Conservation (phyloP, 2,329 filamentous ascomycete species). For the Rhynchosporium graminicola region DNA sequence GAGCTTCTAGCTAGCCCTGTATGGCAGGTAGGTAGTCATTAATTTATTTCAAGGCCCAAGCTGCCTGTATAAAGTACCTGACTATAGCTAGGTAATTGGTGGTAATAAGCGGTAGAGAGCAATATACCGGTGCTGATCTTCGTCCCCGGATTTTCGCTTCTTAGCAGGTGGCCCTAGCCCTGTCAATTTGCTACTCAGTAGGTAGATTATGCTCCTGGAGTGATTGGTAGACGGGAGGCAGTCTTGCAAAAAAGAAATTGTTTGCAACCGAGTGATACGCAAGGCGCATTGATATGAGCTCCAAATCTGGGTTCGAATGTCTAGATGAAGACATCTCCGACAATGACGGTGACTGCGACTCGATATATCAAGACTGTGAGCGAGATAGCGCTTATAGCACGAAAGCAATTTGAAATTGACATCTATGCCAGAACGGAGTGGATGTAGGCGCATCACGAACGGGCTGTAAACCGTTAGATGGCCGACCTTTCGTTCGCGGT, state of each 20-base stretch:
- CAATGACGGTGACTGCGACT: constrained; percentile 1
- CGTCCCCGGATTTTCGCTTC: neutral
- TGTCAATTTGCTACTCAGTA: no score
- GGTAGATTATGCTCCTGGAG: no score
- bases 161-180: neutral
- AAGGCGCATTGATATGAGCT: constrained; percentile 8
- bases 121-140: neutral
- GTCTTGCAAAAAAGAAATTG: neutral
- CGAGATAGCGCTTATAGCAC: neutral
- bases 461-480: neutral
- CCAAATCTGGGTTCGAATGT: constrained; percentile 8
- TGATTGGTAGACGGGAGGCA: no score
- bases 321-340: constrained; percentile 4
- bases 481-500: neutral
- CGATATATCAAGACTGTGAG: neutral
- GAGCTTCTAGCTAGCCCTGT: constrained; percentile 20
- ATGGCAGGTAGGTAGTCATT: neutral
- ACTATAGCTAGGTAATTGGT: no score
- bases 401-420: neutral
- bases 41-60: constrained; percentile 13
- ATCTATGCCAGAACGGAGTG: neutral
- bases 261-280: constrained; percentile 10
- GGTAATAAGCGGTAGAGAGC: neutral
- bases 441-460: constrained; percentile 10
- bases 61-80: neutral